Percentiles rank a stretch among this genome's conserved stretches.
Evolutionary conservation across 2,329 filamentous ascomycete genomes (phyloP).

Genomic region (Claviceps sorghi): DNA sequence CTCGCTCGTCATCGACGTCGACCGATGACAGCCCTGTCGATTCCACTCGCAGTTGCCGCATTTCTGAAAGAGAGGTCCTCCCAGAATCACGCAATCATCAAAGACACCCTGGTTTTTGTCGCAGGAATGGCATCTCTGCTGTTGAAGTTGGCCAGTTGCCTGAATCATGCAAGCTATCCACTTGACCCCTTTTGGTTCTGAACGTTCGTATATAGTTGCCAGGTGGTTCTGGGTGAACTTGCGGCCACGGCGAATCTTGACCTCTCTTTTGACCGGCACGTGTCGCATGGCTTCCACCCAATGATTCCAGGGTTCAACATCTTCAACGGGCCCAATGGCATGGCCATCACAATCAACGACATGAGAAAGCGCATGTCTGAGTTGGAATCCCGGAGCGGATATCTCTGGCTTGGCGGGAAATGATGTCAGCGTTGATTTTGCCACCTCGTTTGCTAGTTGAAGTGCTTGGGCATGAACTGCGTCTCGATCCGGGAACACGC

Average conservation of each 20-base stretch:
- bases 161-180: conserved; percentile 37
- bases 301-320: conserved; percentile 24
- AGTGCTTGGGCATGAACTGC: conserved; percentile 3
- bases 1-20: not conserved
- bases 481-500: not conserved
- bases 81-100: conserved; percentile 29
- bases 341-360: conserved; percentile 24
- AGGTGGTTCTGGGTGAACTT: conserved; percentile 26
- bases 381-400: not conserved
- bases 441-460: conserved; percentile 1
- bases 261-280: conserved; percentile 22
- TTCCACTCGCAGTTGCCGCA: conserved; percentile 40
- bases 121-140: conserved; percentile 26
- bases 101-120: conserved; percentile 29
- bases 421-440: conserved; percentile 2
- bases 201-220: conserved; percentile 25
- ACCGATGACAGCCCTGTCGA: conserved; percentile 21
- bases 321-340: conserved; percentile 23
- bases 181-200: conserved; percentile 27
- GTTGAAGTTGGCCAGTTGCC: conserved; percentile 29
- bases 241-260: conserved; percentile 27
- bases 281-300: conserved; percentile 24
- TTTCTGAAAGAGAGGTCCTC: conserved; percentile 26
- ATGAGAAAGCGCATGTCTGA: conserved; percentile 15
- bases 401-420: not conserved